These are phyloP conservation scores for Aspergillus nidulans DNA, from an alignment of 495 filamentous ascomycete genomes.

Conservation along the genomic window DNA sequence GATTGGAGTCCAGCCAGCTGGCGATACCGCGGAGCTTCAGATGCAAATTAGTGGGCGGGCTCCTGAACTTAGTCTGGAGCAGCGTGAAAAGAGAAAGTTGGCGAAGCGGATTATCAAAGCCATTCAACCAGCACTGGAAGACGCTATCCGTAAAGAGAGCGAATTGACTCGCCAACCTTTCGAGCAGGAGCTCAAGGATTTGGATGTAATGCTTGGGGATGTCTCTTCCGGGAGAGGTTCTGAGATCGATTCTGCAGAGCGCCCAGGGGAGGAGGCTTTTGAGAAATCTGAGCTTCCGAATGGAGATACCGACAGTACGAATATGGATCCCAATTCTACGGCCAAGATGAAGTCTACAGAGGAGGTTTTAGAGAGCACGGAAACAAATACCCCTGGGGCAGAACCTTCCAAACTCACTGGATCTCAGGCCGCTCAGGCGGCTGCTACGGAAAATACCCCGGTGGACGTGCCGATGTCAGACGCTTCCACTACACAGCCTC, in stretches of 20 bases:
- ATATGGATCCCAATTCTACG: slow-evolving; percentile 17
- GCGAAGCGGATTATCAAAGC: slow-evolving; percentile 82
- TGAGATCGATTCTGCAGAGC: slow-evolving; percentile 28
- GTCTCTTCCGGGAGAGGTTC: slow-evolving; percentile 45
- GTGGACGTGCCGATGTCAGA: not conserved
- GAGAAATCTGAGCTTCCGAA: slow-evolving; percentile 11
- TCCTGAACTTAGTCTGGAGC: slow-evolving; percentile 55
- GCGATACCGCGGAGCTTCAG: slow-evolving; percentile 49
- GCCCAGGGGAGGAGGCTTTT: slow-evolving; percentile 21
- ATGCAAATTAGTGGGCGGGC: slow-evolving; percentile 50
- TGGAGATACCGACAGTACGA: slow-evolving; percentile 21
- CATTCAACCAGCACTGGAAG: slow-evolving; percentile 71
- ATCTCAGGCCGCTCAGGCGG: slow-evolving; percentile 1
- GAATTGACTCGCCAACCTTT: slow-evolving; percentile 66
- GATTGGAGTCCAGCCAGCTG: slow-evolving; percentile 53
- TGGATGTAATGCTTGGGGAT: slow-evolving; percentile 67
- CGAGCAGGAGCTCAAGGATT: slow-evolving; percentile 65
- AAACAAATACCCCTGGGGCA: slow-evolving; percentile 7
- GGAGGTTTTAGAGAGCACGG: slow-evolving; percentile 1
- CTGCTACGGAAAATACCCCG: not conserved
- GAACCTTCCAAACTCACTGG: slow-evolving; percentile 3
- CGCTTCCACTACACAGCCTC: slow-evolving; percentile 2
- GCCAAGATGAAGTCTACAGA: slow-evolving; percentile 16
- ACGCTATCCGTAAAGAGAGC: slow-evolving; percentile 71
- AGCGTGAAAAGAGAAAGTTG: slow-evolving; percentile 61